These are phyloP conservation scores for Wickerhamomyces queroliae DNA, from an alignment of 805 yeast species.

Conservation along the genomic window DNA sequence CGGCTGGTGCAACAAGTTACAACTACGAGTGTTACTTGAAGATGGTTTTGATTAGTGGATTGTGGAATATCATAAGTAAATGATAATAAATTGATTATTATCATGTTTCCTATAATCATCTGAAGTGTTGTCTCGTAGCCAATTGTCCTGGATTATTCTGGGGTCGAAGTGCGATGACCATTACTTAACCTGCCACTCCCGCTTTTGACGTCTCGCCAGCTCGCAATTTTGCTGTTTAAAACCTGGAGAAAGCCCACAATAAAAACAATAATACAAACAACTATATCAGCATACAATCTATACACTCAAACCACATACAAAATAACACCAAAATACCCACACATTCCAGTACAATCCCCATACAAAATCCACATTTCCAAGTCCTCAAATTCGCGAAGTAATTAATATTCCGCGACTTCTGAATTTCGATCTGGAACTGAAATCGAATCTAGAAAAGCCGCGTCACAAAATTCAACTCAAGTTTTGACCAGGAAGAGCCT, in stretches of 20 bases:
- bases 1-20: neutral
- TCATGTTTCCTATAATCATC: no score
- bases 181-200: neutral
- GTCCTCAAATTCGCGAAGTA: neutral
- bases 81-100: neutral
- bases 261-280: no score
- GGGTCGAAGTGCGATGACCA: neutral
- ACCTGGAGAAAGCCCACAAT: no score
- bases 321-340: no score
- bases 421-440: neutral
- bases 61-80: neutral
- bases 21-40: neutral
- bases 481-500: neutral
- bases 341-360: neutral
- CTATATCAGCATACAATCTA: no score
- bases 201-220: no score
- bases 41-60: neutral
- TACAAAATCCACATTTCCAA: neutral
- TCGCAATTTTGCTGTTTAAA: no score
- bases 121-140: no score
- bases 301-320: no score
- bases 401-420: neutral
- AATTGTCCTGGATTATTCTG: neutral
- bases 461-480: constrained; percentile 1
- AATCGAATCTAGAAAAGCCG: neutral